Evolutionary conservation across 1,139 yeast species (phyloP), one percentile per base, ranked within the genome.

Genomic region (Kurtzmaniella quercitrusa): DNA sequence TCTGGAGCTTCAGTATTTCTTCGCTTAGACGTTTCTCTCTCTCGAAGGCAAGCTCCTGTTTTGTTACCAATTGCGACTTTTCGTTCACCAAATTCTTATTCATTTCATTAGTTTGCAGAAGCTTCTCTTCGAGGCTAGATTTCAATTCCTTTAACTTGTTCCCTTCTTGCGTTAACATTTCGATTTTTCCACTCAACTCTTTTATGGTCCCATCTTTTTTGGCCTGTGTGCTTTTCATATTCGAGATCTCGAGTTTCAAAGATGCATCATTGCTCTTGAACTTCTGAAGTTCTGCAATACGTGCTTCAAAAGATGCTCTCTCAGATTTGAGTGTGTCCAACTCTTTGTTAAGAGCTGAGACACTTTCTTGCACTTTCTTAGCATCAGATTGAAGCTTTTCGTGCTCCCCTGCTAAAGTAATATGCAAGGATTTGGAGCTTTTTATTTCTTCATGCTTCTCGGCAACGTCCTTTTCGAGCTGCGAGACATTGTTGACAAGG

Each of bases 201-300:
- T 57, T 64, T 19, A 79, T 69, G 14, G 71, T 68, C 46, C 73
- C 73, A 22, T 80, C 84, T 50, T 78, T 75, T 48, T 74, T 77
- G 1, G 54, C 52, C 8, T 75, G 55, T 5, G 74, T 61, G 1
- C 71, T 52, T 42, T 66, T 65, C 30, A 71, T 52, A 1, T 76
- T 62, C 0, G 71, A 66, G 18, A 71, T 57, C 48, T 72, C 76
- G 33, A 72, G 57, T 47, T 70, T 72, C 40, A 70, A 59, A 1
- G 76, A 66, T 3, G 73, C 54, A 42, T 67, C 79, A 28, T 60
- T 62, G 45, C 65, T 62, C 52, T 66, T 70, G 42, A 56, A 55
- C 36, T 65, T 62, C 17, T 56, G 51, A 17, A 67, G 52, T 43
- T 68, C 74, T 11, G 50, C 51, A 18, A 68, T 59, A 41, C 71